phyloP scores from a whole-genome alignment of 371 early-diverging fungal genomes.

The Mortierella sp. region DNA sequence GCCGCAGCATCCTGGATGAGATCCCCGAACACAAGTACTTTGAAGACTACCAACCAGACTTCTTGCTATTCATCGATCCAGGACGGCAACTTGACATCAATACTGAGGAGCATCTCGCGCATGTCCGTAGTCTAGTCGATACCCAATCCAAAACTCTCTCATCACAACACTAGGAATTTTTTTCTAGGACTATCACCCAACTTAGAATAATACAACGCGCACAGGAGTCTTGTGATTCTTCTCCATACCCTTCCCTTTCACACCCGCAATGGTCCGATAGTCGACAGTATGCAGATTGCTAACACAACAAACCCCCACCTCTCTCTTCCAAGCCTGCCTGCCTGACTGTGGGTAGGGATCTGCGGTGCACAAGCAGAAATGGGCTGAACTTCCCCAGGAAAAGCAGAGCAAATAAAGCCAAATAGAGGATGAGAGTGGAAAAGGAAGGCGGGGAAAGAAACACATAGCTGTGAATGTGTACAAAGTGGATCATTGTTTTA shows the following conservation, averaged over 20 bases:
- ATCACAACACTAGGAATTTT: not conserved
- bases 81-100: constrained; percentile 61
- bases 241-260: not conserved
- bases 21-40: constrained; percentile 82
- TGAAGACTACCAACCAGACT: constrained; percentile 77
- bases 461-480: no score
- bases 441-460: no score
- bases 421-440: no score
- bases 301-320: not conserved
- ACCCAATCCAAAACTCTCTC: not conserved
- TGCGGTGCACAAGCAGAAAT: no score
- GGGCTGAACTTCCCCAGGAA: no score
- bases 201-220: not conserved
- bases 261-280: not conserved
- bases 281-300: not conserved
- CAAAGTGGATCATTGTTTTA: no score
- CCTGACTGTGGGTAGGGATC: no score
- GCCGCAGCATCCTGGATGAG: constrained; percentile 57
- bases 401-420: no score
- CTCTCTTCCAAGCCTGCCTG: not conserved
- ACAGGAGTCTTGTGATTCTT: not conserved
- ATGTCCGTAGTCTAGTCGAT: constrained; percentile 18
- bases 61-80: constrained; percentile 61
- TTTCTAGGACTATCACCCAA: not conserved
- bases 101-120: constrained; percentile 42